Evolutionary conservation across 208 protist genomes (phyloP), one percentile per base, ranked within the genome.

Genomic region (Trypanosoma conorhini): DNA sequence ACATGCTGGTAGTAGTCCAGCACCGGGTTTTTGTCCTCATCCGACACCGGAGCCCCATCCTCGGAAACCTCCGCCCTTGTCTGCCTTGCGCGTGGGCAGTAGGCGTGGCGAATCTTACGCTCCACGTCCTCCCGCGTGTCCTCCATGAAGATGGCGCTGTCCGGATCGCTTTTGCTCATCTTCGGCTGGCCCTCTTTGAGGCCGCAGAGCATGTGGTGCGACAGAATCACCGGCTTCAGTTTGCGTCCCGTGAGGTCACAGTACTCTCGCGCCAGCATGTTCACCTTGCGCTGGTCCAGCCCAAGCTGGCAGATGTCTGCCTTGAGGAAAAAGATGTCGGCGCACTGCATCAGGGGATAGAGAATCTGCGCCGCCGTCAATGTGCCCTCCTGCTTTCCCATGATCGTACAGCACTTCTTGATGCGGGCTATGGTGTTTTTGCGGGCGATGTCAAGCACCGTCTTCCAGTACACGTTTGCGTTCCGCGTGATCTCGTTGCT

Each of bases 61-160:
- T 94, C 88, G 2, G 75, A 85, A 44, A 94, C 74, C 48, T 63
- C 82, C 19, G 46, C 28, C 38, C 57, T 68, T 4, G 78, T 62
- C 28, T 94, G 89, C 38, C 66, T 70, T 15, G 84, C 82, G 38
- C 84, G 76, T 24, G 96, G 96, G 85, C 98, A 99, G 82, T 95
- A 99, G 9, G 97, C 98, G 40, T 94, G 85, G 1, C 76, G 76
- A 40, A 99, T 96, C 80, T 99, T 99, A 10, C 85, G 80, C 17
- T 83, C 85, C 5, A 99, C 98, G 52, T 99, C 98, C 65, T 97
- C 95, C 15, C 63, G 79, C 50, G 78, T 83, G 75, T 99, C 99
- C 75, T 99, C 99, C 97, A 99, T 99, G 74, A 99, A 99, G 66
- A 99, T 99, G 62, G 99, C 99, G 59, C 96, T 98, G 67, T 99